Evolutionary conservation across 2,329 filamentous ascomycete species (phyloP), one percentile per base, ranked within the genome.

Genomic region (Botrytis fragariae): DNA sequence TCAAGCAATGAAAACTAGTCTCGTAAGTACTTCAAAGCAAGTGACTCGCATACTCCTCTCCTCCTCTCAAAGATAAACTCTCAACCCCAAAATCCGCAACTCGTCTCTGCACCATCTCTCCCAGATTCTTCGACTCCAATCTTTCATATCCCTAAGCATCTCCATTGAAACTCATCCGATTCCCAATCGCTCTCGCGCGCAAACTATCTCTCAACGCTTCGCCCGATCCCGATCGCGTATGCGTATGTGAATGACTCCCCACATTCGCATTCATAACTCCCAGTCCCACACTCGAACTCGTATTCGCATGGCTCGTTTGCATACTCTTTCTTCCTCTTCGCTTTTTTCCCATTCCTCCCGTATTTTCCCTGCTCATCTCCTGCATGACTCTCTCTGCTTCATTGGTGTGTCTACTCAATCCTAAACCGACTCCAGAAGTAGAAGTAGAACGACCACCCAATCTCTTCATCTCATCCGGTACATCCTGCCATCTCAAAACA

Each of bases 401-500:
- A 20, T 10, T 22, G 3, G 1, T 18, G 14, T n/a, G 25, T 10
- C 9, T 1, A 1, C 44, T 44, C 44, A 42, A 20, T 14, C 69
- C n/a, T 6, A n/a, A 18, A 22, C n/a, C n/a, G 3, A 18, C 8
- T 1, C 35, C 59, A n/a, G 37, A 42, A 32, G 3, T 20, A 32
- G 20, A 35, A 48, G 9, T 12, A 2, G n/a, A 25, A 51, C n/a
- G 14, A 8, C 5, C 22, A 10, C 57, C 45, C 29, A 25, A 7
- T 51, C 7, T 6, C 39, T 60, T 51, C 8, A 35, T 22, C 48
- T 57, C 59, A 59, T 42, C 54, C 5, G 18, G 29, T 29, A 35
- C 16, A 35, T 75, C 75, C 48, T 54, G 59, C 77, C 77, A 79
- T n/a, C 74, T 63, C 5, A 77, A 8, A 2, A 79, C 74, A 68